phyloP scores from a whole-genome alignment of 495 filamentous ascomycete genomes.

The Tuber calosporum region DNA sequence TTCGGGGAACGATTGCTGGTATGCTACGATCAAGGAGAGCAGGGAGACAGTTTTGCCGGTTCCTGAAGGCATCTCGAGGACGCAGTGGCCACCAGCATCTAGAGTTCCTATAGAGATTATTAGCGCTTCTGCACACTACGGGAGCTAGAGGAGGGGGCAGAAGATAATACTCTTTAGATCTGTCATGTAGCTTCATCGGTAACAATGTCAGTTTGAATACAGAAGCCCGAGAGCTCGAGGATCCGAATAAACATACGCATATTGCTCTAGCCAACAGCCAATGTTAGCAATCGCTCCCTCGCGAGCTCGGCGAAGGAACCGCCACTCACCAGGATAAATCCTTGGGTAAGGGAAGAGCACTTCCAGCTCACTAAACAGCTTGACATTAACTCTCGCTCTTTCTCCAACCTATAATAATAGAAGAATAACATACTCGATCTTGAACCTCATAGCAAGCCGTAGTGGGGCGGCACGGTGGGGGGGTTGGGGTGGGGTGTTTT shows the following conservation, averaged over 20 bases:
- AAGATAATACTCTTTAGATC: slow-evolving; percentile 72
- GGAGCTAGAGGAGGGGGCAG: background rate
- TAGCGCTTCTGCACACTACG: slow-evolving; percentile 7
- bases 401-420: background rate
- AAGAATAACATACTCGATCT: slow-evolving; percentile 64
- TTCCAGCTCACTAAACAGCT: slow-evolving; percentile 63
- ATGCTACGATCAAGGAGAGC: slow-evolving; percentile 89
- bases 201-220: slow-evolving; percentile 9
- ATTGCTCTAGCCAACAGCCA: slow-evolving; percentile 58
- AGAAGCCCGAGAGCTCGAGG: background rate
- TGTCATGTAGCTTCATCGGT: slow-evolving; percentile 71
- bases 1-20: slow-evolving; percentile 84
- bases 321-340: slow-evolving; percentile 71
- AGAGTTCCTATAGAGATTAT: slow-evolving; percentile 57
- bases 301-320: background rate
- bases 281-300: slow-evolving; percentile 7
- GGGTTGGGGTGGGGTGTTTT: background rate
- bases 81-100: slow-evolving; percentile 88
- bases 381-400: slow-evolving; percentile 7
- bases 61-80: slow-evolving; percentile 99
- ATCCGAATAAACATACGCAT: slow-evolving; percentile 55
- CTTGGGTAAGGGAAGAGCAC: slow-evolving; percentile 95
- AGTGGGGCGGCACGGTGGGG: slow-evolving; percentile 1
- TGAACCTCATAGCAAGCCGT: slow-evolving; percentile 76
- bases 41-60: slow-evolving; percentile 97